These are phyloP conservation scores for Fragilaria crotonensis DNA, from an alignment of 108 stramenopile species.

Conservation along the genomic window DNA sequence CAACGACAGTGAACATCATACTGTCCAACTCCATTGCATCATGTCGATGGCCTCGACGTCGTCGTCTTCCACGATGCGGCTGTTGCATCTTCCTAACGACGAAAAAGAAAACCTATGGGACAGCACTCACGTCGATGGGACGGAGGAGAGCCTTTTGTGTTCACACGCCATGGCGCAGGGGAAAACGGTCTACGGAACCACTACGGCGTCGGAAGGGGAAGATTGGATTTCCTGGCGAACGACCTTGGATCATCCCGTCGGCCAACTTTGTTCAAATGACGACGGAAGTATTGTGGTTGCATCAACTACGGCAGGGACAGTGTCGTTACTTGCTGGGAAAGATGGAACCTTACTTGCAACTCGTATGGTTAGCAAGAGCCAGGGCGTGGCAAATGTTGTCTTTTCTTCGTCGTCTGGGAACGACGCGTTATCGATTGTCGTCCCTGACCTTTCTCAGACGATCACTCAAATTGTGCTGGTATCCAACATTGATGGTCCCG, in stretches of 20 bases:
- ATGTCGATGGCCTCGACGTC: no score
- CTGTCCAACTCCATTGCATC: no score
- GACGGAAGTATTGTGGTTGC: conserved; percentile 52
- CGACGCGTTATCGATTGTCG: neutral
- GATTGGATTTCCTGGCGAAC: conserved; percentile 35
- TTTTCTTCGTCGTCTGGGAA: conserved; percentile 5
- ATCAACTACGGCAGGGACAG: conserved; percentile 44
- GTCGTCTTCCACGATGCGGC: neutral
- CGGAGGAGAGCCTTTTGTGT: neutral
- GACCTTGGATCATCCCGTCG: conserved; percentile 31
- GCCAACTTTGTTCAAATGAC: conserved; percentile 38
- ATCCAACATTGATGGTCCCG: conserved; percentile 52
- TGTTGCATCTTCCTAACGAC: neutral
- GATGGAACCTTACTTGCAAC: conserved; percentile 60
- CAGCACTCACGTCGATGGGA: neutral
- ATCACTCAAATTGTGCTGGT: conserved; percentile 35
- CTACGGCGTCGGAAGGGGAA: neutral
- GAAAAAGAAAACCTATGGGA: neutral
- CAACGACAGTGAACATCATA: no score
- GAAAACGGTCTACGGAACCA: neutral
- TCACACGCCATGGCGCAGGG: neutral
- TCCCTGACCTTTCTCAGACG: conserved; percentile 4
- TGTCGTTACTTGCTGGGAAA: conserved; percentile 44
- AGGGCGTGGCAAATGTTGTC: neutral
- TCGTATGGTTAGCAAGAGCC: conserved; percentile 26